A percentile compares a stretch with the other conserved stretches of the same genome.
phyloP scores from a whole-genome alignment of 2,329 filamentous ascomycete genomes.

The Nemania sp. region DNA sequence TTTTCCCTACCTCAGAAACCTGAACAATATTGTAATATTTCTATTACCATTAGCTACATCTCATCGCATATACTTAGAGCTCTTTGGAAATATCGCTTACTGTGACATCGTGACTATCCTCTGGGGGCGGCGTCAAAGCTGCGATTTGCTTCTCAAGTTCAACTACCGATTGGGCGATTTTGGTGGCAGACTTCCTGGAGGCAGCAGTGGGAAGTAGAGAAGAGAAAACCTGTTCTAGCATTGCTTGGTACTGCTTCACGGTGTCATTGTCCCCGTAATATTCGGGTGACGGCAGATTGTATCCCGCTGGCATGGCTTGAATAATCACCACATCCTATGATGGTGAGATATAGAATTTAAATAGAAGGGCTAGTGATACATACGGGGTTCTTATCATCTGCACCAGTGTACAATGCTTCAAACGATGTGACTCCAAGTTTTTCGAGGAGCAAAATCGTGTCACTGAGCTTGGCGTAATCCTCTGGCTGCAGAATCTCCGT shows the following conservation, averaged over 20 bases:
- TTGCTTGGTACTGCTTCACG: constrained; percentile 62
- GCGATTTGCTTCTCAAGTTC: constrained; percentile 72
- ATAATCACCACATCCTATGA: constrained; percentile 51
- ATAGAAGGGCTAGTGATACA: constrained; percentile 3
- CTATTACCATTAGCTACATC: constrained; percentile 45
- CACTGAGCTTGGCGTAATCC: constrained; percentile 54
- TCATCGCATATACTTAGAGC: background rate
- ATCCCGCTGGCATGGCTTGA: constrained; percentile 57
- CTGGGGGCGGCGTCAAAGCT: constrained; percentile 66
- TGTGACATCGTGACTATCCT: constrained; percentile 71
- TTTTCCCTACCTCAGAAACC: constrained; percentile 64
- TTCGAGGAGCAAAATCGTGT: constrained; percentile 61
- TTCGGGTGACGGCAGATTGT: constrained; percentile 72
- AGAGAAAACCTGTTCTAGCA: constrained; percentile 56
- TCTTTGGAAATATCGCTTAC: constrained; percentile 46
- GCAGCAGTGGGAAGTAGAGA: constrained; percentile 47
- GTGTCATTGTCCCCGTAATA: constrained; percentile 68
- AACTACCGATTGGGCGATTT: constrained; percentile 59
- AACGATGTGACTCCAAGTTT: constrained; percentile 59
- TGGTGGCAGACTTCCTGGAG: constrained; percentile 41
- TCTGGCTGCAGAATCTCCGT: constrained; percentile 41
- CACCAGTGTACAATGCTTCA: constrained; percentile 52
- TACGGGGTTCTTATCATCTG: constrained; percentile 59
- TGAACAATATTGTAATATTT: constrained; percentile 75
- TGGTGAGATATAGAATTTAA: constrained; percentile 15